A percentile compares a stretch with the other conserved stretches of the same genome.
Conservation (phyloP, 371 early-diverging fungal species). For the Rhizopus stolonifer region DNA sequence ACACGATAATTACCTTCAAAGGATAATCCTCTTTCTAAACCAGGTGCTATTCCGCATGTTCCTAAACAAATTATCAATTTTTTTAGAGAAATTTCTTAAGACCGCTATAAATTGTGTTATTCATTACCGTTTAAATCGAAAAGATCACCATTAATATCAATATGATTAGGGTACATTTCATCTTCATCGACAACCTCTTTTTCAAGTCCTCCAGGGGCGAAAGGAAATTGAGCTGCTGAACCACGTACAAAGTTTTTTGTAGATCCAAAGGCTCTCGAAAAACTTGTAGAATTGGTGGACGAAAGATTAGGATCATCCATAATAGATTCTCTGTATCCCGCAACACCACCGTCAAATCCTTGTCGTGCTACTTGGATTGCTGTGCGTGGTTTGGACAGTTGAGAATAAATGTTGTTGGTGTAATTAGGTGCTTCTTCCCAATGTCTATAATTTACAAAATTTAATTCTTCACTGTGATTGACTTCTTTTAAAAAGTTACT, state of each 20-base stretch:
- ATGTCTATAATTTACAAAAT: constrained; percentile 26
- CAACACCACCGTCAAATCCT: constrained; percentile 54
- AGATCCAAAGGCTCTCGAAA: constrained; percentile 65
- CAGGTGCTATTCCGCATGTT: constrained; percentile 45
- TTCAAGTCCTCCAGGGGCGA: constrained; percentile 77
- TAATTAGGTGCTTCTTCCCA: constrained; percentile 56
- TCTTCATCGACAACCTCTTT: constrained; percentile 34
- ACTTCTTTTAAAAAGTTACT: constrained; percentile 26
- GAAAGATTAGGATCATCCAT: constrained; percentile 47
- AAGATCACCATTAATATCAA: constrained; percentile 34
- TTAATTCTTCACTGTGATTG: background rate
- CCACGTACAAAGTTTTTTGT: constrained; percentile 75
- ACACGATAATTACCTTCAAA: constrained; percentile 55
- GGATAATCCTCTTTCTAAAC: constrained; percentile 61
- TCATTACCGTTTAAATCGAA: constrained; percentile 32
- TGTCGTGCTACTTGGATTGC: constrained; percentile 43
- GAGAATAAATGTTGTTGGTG: constrained; percentile 36
- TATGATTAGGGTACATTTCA: constrained; percentile 23
- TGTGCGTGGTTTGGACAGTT: constrained; percentile 48
- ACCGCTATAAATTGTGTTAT: too few species aligned
- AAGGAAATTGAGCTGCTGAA: constrained; percentile 70
- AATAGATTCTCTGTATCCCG: constrained; percentile 48
- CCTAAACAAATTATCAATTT: too few species aligned
- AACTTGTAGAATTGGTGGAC: constrained; percentile 74
- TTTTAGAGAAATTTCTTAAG: too few species aligned